These are phyloP conservation scores for Entophlyctis helioformis DNA, from an alignment of 192 early-diverging fungal species.

Conservation along the genomic window DNA sequence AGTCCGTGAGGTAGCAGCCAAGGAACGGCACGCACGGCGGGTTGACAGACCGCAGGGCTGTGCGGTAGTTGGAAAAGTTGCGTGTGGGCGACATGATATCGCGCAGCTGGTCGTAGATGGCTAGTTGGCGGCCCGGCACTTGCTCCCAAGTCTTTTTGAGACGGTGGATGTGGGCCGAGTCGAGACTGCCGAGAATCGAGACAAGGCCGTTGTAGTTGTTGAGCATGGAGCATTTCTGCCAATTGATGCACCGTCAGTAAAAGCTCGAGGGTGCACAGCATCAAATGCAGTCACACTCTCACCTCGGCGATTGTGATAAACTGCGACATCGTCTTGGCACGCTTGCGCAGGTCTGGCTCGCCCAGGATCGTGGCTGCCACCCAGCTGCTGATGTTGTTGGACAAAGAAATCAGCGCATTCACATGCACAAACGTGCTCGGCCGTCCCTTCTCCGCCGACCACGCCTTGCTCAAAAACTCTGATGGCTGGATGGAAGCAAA, in stretches of 20 bases:
- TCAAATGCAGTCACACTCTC: constrained; percentile 1
- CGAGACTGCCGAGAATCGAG: constrained; percentile 81
- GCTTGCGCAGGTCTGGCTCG: constrained; percentile 19
- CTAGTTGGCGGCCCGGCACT: constrained; percentile 8
- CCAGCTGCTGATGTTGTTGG: constrained; percentile 78
- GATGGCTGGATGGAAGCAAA: constrained; percentile 74
- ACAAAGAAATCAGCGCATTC: constrained; percentile 73
- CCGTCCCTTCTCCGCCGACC: constrained; percentile 43
- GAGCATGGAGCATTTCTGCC: constrained; percentile 58
- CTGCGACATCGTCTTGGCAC: constrained; percentile 24
- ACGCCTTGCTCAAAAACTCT: constrained; percentile 88
- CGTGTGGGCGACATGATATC: constrained; percentile 64
- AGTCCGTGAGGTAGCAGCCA: constrained; percentile 73
- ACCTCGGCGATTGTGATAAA: constrained; percentile 43
- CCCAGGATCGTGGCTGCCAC: constrained; percentile 33
- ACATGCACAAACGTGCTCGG: constrained; percentile 71
- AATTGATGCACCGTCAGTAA: neutral
- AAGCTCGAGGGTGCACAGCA: neutral
- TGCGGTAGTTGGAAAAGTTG: constrained; percentile 77
- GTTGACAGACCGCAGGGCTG: constrained; percentile 66
- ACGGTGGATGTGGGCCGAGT: constrained; percentile 77
- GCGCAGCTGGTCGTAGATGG: constrained; percentile 42
- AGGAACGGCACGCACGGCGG: constrained; percentile 58
- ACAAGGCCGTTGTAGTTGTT: constrained; percentile 95
- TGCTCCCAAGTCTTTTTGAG: constrained; percentile 85